Percentiles rank a stretch among this genome's conserved stretches.
phyloP scores from a whole-genome alignment of 202 grass and related monocot species.

The Saccharum hybrid region DNA sequence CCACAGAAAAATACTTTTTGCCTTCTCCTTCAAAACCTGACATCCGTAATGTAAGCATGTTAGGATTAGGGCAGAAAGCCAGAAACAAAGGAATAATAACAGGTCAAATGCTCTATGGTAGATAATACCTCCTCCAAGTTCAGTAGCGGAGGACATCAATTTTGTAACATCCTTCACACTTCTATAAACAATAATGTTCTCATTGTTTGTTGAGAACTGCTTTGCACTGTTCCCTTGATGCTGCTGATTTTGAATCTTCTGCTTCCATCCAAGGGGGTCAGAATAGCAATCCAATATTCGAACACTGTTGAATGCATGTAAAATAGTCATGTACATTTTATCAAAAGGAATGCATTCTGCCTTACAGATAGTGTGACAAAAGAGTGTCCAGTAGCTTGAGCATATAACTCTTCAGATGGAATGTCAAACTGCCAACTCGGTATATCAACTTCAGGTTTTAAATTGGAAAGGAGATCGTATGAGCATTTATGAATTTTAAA shows the following conservation, averaged over 20 bases:
- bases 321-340: constrained; percentile 13
- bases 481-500: not conserved
- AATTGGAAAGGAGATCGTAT: not conserved
- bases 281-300: constrained; percentile 83
- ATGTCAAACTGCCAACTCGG: not conserved
- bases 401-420: not conserved
- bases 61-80: constrained; percentile 27
- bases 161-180: constrained; percentile 63
- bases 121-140: constrained; percentile 69
- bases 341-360: constrained; percentile 27
- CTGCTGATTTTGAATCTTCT: constrained; percentile 47
- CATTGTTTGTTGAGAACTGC: constrained; percentile 30
- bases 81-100: constrained; percentile 22
- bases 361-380: not conserved
- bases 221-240: constrained; percentile 25
- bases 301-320: constrained; percentile 51
- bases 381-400: constrained; percentile 5
- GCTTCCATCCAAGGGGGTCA: constrained; percentile 88
- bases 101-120: not conserved
- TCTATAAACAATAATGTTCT: constrained; percentile 51
- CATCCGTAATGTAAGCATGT: constrained; percentile 25
- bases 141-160: constrained; percentile 55
- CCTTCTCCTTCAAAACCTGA: constrained; percentile 66
- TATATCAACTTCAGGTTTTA: not conserved
- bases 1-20: constrained; percentile 68